A percentile compares a stretch with the other conserved stretches of the same genome.
phyloP scores from a whole-genome alignment of 176 grass and related monocot species.

The Thalia dealbata region DNA sequence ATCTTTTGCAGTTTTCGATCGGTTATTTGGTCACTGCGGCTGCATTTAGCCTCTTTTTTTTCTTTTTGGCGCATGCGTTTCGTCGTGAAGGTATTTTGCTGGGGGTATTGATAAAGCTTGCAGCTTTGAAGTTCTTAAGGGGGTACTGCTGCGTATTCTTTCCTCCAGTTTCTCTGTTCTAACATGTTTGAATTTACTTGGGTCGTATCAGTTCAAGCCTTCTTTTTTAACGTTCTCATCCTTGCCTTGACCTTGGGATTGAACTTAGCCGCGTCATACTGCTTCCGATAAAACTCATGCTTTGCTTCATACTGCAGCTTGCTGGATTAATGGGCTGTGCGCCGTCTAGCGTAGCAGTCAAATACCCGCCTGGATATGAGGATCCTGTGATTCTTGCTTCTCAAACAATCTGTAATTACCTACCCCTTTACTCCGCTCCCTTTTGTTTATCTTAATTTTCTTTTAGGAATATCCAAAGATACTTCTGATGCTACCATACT shows the following conservation, averaged over 20 bases:
- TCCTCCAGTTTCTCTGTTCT: not conserved
- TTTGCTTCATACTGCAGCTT: not conserved
- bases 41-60: too few relatives aligned
- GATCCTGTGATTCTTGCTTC: slow-evolving; percentile 2
- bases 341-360: not conserved
- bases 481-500: not conserved
- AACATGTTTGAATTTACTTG: not conserved
- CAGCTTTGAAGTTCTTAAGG: too few relatives aligned
- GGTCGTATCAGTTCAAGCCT: not conserved
- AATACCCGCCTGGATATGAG: not conserved
- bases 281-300: too few relatives aligned
- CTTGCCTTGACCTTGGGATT: not conserved
- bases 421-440: not conserved
- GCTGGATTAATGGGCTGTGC: slow-evolving; percentile 2
- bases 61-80: too few relatives aligned
- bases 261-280: not conserved
- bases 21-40: too few relatives aligned
- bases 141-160: too few relatives aligned
- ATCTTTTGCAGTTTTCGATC: too few relatives aligned
- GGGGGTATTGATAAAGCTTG: too few relatives aligned
- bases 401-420: not conserved
- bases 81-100: too few relatives aligned
- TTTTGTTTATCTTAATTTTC: not conserved
- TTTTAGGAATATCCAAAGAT: not conserved
- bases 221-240: not conserved